phyloP scores from a whole-genome alignment of 345 rosid genomes.

The Dipteronia sinensis region DNA sequence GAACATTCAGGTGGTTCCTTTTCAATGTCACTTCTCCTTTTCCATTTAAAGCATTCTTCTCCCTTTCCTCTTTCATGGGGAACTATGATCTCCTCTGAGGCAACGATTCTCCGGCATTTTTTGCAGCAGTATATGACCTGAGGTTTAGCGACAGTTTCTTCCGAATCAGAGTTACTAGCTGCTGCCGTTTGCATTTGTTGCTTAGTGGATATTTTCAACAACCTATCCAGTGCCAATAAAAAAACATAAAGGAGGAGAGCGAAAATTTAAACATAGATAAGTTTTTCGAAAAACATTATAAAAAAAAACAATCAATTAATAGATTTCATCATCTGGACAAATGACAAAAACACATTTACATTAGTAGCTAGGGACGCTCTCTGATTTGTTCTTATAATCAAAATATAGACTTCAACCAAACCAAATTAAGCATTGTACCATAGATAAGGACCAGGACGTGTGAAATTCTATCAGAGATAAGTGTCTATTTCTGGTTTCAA shows the following conservation, averaged over 20 bases:
- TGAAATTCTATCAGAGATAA: too few species aligned
- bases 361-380: background rate
- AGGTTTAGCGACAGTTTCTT: constrained; percentile 41
- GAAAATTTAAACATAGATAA: background rate
- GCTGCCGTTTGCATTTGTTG: constrained; percentile 29
- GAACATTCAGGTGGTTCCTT: constrained; percentile 57
- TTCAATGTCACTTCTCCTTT: constrained; percentile 54
- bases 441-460: too few species aligned
- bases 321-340: background rate
- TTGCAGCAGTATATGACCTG: constrained; percentile 75
- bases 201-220: background rate
- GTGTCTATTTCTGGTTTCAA: too few species aligned
- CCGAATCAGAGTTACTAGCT: constrained; percentile 21
- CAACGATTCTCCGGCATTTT: constrained; percentile 79
- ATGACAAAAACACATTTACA: background rate
- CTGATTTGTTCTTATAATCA: background rate
- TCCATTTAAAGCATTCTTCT: constrained; percentile 74
- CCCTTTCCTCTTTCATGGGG: constrained; percentile 75
- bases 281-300: background rate
- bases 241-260: background rate
- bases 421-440: too few species aligned
- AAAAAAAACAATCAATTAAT: too few species aligned
- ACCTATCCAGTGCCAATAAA: constrained; percentile 7
- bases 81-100: constrained; percentile 65
- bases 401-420: background rate